Evolutionary conservation across 163 green algal genomes (phyloP).

Genomic region (Chloroidium sp.): DNA sequence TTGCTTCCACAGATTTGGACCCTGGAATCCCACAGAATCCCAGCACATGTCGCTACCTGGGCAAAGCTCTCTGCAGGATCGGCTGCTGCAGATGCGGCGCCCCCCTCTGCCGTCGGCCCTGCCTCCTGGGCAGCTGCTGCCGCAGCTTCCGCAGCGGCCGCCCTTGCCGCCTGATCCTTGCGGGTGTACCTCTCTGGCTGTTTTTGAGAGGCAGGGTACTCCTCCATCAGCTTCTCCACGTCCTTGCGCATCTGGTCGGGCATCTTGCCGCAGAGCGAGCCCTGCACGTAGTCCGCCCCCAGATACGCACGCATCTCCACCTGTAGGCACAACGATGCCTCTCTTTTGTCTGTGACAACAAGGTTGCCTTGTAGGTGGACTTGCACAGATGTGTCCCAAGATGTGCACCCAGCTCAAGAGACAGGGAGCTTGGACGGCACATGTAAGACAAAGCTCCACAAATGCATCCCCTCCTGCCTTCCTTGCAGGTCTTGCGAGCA

Average conservation of each 20-base stretch:
- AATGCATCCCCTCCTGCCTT: too few relatives aligned
- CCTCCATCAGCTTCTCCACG: conserved; percentile 54
- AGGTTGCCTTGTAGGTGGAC: too few relatives aligned
- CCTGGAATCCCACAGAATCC: too few relatives aligned
- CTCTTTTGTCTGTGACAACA: too few relatives aligned
- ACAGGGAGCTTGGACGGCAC: too few relatives aligned
- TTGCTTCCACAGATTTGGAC: too few relatives aligned
- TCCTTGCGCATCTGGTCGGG: conserved; percentile 83
- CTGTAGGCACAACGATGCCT: conserved; percentile 3
- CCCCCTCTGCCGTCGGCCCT: background rate
- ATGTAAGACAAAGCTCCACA: too few relatives aligned
- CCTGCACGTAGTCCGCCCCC: conserved; percentile 37
- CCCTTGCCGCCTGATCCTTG: conserved; percentile 50
- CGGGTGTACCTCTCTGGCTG: conserved; percentile 54
- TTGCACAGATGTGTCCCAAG: too few relatives aligned
- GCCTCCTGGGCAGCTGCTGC: conserved; percentile 6
- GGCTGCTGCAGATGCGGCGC: conserved; percentile 9
- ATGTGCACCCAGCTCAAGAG: too few relatives aligned
- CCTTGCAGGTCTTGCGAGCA: too few relatives aligned
- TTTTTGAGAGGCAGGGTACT: conserved; percentile 8
- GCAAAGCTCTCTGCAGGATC: too few relatives aligned
- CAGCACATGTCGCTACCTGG: too few relatives aligned
- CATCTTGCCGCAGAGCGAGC: conserved; percentile 75
- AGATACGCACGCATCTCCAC: conserved; percentile 29
- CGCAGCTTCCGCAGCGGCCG: conserved; percentile 11